Conservation (phyloP, 345 rosid genomes). For the Crucihimalaya himalaica region DNA sequence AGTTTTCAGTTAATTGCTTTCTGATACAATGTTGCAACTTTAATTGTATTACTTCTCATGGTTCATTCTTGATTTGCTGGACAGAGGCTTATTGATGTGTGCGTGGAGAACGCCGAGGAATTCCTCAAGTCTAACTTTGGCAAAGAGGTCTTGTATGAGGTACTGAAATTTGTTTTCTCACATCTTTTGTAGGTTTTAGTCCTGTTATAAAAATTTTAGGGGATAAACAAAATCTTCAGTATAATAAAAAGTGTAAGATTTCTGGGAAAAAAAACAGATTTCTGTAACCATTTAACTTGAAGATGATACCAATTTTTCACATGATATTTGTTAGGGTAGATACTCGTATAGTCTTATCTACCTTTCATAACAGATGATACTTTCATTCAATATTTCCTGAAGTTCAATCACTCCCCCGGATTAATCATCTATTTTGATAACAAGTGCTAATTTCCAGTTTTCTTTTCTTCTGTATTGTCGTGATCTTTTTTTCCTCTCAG, state of each 20-base stretch:
- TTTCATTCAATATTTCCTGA: background rate
- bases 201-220: background rate
- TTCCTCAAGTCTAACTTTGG: conserved; percentile 72
- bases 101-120: conserved; percentile 66
- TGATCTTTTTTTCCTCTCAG: conserved; percentile 8
- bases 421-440: background rate
- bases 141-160: conserved; percentile 86
- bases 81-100: conserved; percentile 74
- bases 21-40: conserved; percentile 14
- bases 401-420: background rate
- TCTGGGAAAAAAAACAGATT: background rate
- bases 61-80: conserved; percentile 37
- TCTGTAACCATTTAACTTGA: background rate
- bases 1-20: conserved; percentile 8
- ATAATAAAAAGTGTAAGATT: background rate
- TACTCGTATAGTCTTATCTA: background rate
- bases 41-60: background rate
- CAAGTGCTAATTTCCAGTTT: background rate
- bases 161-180: conserved; percentile 28
- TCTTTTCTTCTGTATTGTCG: background rate
- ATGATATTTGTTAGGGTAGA: background rate
- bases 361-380: conserved; percentile 7
- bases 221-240: background rate
- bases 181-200: conserved; percentile 4
- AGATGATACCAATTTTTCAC: background rate